Evolutionary conservation across 305 asterid genomes (phyloP).

Genomic region (Fraxinus xanthoxyloides): DNA sequence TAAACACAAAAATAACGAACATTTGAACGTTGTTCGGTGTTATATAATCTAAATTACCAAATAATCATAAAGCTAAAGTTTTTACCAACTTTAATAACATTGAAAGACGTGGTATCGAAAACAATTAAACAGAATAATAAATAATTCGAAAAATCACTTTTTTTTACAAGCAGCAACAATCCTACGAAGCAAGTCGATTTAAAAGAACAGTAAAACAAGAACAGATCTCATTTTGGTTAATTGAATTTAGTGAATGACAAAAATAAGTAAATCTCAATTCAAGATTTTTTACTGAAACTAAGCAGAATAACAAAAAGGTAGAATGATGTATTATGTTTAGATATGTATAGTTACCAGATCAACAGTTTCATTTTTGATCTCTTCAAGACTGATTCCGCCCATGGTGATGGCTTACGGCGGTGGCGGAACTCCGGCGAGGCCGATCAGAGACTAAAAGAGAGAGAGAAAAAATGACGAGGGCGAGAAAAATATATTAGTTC

Average conservation of each 20-base stretch:
- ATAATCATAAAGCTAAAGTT: background rate
- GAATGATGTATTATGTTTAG: background rate
- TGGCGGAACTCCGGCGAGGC: background rate
- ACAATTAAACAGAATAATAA: background rate
- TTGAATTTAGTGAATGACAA: background rate
- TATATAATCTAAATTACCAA: background rate
- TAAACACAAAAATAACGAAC: background rate
- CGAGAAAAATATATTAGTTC: background rate
- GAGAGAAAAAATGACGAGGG: background rate
- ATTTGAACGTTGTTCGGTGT: background rate
- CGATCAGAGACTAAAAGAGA: background rate
- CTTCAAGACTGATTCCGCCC: conserved; percentile 40
- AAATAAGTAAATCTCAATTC: background rate
- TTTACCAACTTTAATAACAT: background rate
- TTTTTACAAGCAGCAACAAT: background rate
- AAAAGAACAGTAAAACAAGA: background rate
- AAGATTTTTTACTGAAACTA: background rate
- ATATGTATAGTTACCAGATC: conserved; percentile 38
- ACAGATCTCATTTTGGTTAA: background rate
- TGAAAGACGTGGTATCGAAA: background rate
- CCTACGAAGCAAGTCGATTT: background rate
- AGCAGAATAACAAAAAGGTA: background rate
- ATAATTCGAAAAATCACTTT: background rate
- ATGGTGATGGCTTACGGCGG: conserved; percentile 23
- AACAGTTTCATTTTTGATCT: conserved; percentile 47